Base-by-base conservation (phyloP, 805 yeast genomes). In the Cyberlindnera mycetangii region DNA sequence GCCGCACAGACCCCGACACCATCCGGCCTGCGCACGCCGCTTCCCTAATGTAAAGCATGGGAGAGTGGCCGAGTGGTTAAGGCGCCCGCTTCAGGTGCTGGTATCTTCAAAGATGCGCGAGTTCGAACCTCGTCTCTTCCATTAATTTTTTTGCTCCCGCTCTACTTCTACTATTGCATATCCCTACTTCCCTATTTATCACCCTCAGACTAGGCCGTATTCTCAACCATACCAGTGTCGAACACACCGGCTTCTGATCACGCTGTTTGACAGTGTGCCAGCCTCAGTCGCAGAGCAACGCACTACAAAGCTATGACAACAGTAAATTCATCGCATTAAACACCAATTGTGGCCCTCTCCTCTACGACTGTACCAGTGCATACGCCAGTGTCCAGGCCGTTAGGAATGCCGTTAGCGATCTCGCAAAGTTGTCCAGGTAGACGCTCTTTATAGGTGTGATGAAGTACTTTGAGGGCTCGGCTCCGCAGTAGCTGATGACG, bases 1-100 rank as follows among this genome's bases (percentile, higher is more conserved):
- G n/a, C n/a, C n/a, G n/a, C 25, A 22, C 25, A 22, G 25, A 22
- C 10, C 25, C 25, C 10, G 25, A 10, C 25, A 22, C 25, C 7
- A 4, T 35, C 35, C 21, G 31, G 12, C 14, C n/a, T 11, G 35
- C 21, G 39, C 22, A 17, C 35, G 36, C 40, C 45, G 6, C 8
- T 8, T 22, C 18, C 7, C 3, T 7, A 10, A 3, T 21, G 20
- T 37, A 18, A 33, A 17, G 33, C 4, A 12, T 40, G 47, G 50
- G 70, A 62, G 68, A 64, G 67, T 66, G 70, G 70, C 70, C 70
- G 70, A 66, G 70, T 66, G 70, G 70, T 66, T 65, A 66, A 66
- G 70, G 70, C 70, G 70, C 64, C 68, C 65, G 70, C 66, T 66
- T 66, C 66, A 66, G 71, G 71, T 66, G 66, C 71, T 66, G 69